Conservation (phyloP, 192 early-diverging fungal genomes). For the Allomyces javanicus region DNA sequence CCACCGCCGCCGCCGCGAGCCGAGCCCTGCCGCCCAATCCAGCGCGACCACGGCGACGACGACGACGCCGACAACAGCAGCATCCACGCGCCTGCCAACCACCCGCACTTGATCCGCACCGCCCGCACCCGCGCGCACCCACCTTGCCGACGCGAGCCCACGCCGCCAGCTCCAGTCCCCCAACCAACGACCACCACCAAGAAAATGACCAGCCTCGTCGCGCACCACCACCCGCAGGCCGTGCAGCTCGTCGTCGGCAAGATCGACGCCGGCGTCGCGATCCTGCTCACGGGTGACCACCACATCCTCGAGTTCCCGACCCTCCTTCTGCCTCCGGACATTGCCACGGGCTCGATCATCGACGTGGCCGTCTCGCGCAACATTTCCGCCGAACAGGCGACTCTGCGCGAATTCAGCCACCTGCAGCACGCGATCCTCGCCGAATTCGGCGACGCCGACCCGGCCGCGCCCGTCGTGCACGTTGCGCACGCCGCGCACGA, state of each 20-base stretch:
- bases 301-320: not conserved
- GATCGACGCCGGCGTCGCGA: not conserved
- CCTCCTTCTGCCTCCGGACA: not conserved
- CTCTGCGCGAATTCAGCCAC: not conserved
- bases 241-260: not conserved
- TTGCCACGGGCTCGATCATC: slow-evolving; percentile 1
- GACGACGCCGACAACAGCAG: no score
- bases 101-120: no score
- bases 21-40: no score
- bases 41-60: no score
- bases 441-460: not conserved
- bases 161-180: no score
- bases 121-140: no score
- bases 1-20: no score
- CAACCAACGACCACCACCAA: no score
- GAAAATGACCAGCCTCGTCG: no score
- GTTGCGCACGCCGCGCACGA: not conserved
- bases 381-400: not conserved
- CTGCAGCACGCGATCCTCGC: not conserved
- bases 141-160: no score
- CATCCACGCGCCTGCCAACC: no score
- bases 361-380: not conserved
- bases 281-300: not conserved
- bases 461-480: not conserved
- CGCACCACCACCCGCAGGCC: not conserved